A percentile compares a stretch with the other conserved stretches of the same genome.
These are phyloP conservation scores for Rhizopus delemar DNA, from an alignment of 371 early-diverging fungal species.

Conservation along the genomic window DNA sequence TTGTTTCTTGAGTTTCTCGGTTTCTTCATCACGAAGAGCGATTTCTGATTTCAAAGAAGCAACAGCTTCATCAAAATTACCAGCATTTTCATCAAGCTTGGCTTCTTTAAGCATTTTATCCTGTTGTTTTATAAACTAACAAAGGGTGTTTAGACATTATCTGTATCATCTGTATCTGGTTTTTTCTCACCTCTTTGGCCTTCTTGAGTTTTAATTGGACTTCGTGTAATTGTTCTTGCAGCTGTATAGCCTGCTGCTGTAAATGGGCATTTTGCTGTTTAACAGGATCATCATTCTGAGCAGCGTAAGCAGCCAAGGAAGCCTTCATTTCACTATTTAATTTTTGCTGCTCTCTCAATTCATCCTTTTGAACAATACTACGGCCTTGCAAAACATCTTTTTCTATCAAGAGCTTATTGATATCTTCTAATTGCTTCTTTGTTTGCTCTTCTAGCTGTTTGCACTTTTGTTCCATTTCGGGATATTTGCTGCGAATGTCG, in stretches of 20 bases:
- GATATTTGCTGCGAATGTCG: constrained; percentile 33
- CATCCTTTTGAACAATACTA: constrained; percentile 58
- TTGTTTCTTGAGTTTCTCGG: constrained; percentile 65
- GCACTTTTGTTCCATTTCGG: constrained; percentile 44
- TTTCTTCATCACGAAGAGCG: constrained; percentile 64
- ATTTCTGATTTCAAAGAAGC: constrained; percentile 68
- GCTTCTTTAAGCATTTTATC: constrained; percentile 54
- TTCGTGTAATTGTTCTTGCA: constrained; percentile 65
- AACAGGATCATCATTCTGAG: constrained; percentile 64
- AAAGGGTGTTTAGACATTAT: not conserved
- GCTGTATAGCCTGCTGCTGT: constrained; percentile 51
- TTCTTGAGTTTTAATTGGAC: constrained; percentile 62
- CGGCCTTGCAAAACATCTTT: constrained; percentile 63
- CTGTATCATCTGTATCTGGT: not conserved
- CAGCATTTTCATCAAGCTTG: constrained; percentile 19
- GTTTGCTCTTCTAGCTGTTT: constrained; percentile 61
- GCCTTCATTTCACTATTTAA: constrained; percentile 65
- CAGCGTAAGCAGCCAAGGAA: constrained; percentile 69
- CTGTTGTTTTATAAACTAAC: constrained; percentile 54
- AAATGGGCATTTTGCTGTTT: constrained; percentile 60
- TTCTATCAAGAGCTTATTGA: constrained; percentile 68
- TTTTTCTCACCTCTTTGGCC: constrained; percentile 65
- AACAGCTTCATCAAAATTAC: constrained; percentile 68
- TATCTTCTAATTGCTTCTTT: constrained; percentile 60
- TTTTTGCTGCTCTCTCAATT: constrained; percentile 56